phyloP scores from a whole-genome alignment of 164 flowering plant species.

The Liriodendron chinense region DNA sequence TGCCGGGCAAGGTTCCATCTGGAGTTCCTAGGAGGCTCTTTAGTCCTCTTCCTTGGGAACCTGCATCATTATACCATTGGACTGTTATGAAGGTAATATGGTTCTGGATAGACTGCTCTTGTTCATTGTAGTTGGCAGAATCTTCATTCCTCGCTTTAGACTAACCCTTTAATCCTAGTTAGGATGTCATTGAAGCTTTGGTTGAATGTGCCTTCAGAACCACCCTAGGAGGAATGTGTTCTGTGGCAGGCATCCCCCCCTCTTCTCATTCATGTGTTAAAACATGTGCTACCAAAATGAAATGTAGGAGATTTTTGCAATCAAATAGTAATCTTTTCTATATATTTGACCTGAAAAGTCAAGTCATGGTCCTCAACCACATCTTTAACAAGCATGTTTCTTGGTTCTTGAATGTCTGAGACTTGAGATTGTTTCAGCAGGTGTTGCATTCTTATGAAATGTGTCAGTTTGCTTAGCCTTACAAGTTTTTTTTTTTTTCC shows the following conservation, averaged over 20 bases:
- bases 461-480: neutral
- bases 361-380: neutral
- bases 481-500: neutral
- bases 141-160: neutral
- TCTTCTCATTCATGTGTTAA: no score
- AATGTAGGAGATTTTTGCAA: no score
- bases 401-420: neutral
- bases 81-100: slow-evolving; percentile 39
- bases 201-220: neutral
- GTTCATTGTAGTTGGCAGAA: neutral
- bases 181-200: neutral
- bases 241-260: no score
- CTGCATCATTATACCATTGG: slow-evolving; percentile 43
- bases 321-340: no score
- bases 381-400: neutral
- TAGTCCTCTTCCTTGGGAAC: slow-evolving; percentile 46
- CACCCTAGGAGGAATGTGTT: no score
- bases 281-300: no score
- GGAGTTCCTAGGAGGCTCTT: slow-evolving; percentile 56
- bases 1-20: slow-evolving; percentile 40
- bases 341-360: no score
- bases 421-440: neutral
- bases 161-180: neutral
- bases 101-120: neutral
- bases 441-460: neutral